A percentile compares a stretch with the other conserved stretches of the same genome.
phyloP scores from a whole-genome alignment of 1,284 basidiomycete genomes.

The Malassezia obtusa region DNA sequence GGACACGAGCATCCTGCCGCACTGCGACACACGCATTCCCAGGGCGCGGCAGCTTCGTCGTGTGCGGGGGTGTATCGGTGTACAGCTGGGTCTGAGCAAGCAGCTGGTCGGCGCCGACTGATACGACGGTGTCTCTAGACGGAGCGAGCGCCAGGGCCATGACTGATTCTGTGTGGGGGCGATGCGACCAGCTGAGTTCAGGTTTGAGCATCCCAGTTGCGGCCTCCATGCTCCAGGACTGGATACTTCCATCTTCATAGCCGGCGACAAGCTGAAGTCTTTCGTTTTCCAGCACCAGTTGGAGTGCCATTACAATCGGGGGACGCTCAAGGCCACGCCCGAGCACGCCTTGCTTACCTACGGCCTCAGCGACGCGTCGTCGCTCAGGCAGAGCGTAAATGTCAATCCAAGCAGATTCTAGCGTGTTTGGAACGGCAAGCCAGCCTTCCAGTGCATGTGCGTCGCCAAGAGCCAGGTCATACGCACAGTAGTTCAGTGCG shows the following conservation, averaged over 20 bases:
- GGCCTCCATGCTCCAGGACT: not conserved
- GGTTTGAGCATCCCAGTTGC: not conserved
- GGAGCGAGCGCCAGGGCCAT: slow-evolving; percentile 2
- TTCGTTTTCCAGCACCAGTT: not conserved
- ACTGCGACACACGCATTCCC: slow-evolving; percentile 11
- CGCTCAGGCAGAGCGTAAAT: slow-evolving; percentile 10
- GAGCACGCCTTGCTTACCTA: not conserved
- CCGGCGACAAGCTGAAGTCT: not conserved
- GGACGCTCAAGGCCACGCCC: slow-evolving; percentile 3
- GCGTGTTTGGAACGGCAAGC: slow-evolving; percentile 7
- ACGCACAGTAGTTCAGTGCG: slow-evolving; percentile 15
- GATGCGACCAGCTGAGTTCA: slow-evolving; percentile 7
- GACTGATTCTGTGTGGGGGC: slow-evolving; percentile 7
- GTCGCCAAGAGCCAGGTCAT: slow-evolving; percentile 2
- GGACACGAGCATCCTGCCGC: not conserved
- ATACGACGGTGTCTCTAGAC: not conserved
- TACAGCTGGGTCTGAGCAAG: not conserved
- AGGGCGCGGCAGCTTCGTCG: not conserved
- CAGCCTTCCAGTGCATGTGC: slow-evolving; percentile 1
- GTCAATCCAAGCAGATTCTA: slow-evolving; percentile 15
- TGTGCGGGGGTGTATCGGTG: not conserved
- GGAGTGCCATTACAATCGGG: slow-evolving; percentile 8
- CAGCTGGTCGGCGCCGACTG: slow-evolving; percentile 12
- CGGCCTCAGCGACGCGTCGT: slow-evolving; percentile 6
- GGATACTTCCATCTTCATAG: slow-evolving; percentile 10